Base-by-base conservation (phyloP, 208 protist species). In the Leishmania tropica region DNA sequence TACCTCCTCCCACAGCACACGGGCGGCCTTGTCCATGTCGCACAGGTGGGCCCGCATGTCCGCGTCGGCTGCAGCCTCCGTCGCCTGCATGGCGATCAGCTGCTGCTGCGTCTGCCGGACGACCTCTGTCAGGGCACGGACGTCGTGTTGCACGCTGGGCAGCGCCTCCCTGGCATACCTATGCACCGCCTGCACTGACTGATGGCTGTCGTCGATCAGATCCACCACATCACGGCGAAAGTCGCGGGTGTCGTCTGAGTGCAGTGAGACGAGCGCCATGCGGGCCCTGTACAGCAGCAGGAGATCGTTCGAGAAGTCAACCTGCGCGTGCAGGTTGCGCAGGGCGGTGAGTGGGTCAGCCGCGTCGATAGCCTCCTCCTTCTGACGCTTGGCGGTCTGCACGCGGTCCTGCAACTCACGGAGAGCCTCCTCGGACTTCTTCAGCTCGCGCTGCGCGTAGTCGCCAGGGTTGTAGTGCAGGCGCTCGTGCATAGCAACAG, bases 231-330 rank as follows among this genome's bases (percentile, higher is more conserved):
- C 83, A 8, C 64, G 73, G 37, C 89, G 88, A 51, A 95, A 83
- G 54, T 90, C 87, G 24, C 85, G 87, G 31, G 91, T 83, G 80
- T 96, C 93, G 35, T 93, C 90, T 31, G 77, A 68, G 88, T 94
- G 90, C 71, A 93, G 78, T 45, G 48, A 65, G 13, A 96, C 89
- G 74, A 95, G 86, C 40, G 84, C 81, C 83, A 96, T 89, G 70
- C 93, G 93, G 1, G 93, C 92, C 85, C 94, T 94, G 85, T 96
- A 95, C 75, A 95, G 87, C 28, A 95, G 85, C 73, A 96, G 83
- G 62, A 96, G 48, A 73, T 96, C 93, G 80, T 96, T 96, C 13
- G 88, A 92, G 79, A 95, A 87, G 87, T 96, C 91, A n/a, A 95
- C 90, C 87, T 97, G 91, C 0, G 89, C 85, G 83, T 92, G 90